Conservation (phyloP, 805 yeast genomes). For the Ogataea dorogensis region DNA sequence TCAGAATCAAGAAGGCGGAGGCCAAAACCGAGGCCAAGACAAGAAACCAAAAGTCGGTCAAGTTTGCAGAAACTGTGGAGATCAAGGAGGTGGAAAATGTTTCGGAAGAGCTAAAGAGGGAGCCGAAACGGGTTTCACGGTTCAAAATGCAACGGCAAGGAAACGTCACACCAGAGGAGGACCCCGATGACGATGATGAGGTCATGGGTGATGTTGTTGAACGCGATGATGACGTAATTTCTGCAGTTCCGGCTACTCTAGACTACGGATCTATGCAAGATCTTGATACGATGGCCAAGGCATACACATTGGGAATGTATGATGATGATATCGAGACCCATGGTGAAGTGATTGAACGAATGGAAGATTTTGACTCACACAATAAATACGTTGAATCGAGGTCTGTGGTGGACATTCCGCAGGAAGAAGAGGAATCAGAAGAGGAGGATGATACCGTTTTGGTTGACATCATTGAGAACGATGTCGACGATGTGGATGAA, state of each 20-base stretch:
- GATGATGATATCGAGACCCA: conserved; percentile 58
- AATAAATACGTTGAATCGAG: conserved; percentile 46
- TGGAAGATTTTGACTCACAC: conserved; percentile 53
- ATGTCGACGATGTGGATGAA: conserved; percentile 29
- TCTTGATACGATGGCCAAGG: conserved; percentile 57
- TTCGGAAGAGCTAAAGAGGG: conserved; percentile 43
- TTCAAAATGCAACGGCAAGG: conserved; percentile 23
- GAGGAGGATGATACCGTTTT: conserved; percentile 41
- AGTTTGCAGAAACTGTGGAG: conserved; percentile 51
- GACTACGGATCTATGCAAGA: conserved; percentile 44
- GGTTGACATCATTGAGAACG: conserved; percentile 45
- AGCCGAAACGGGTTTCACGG: conserved; percentile 16
- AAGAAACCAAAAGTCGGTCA: conserved; percentile 44
- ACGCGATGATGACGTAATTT: neutral
- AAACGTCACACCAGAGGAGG: conserved; percentile 16
- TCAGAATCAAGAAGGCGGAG: conserved; percentile 27
- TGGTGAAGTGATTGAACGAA: conserved; percentile 53
- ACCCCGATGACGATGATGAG: conserved; percentile 10
- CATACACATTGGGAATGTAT: conserved; percentile 57
- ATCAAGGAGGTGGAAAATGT: conserved; percentile 61
- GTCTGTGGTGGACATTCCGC: conserved; percentile 18
- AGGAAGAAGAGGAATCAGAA: conserved; percentile 25
- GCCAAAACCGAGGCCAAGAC: neutral
- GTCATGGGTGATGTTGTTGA: conserved; percentile 22
- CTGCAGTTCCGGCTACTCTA: conserved; percentile 25